phyloP scores from a whole-genome alignment of 805 yeast species.

The Kodamaea sagamina region DNA sequence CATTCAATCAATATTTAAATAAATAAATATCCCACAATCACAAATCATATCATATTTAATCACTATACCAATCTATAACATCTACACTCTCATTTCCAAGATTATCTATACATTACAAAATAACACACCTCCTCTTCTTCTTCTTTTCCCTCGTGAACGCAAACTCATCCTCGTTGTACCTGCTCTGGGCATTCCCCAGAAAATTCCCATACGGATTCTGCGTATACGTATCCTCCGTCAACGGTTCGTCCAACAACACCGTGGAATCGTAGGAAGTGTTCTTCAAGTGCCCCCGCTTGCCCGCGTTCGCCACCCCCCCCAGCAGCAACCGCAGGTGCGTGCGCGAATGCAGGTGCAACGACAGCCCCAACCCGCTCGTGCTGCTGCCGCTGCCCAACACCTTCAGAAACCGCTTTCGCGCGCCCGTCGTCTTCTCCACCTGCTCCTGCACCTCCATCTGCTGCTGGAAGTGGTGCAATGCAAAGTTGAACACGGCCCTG shows the following conservation, averaged over 20 bases:
- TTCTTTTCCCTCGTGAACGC: conserved; percentile 39
- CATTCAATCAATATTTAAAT: no score
- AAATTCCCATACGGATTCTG: conserved; percentile 39
- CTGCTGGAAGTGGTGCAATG: conserved; percentile 48
- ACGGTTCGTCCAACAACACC: conserved; percentile 40
- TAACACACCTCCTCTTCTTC: conserved; percentile 34
- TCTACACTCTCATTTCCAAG: no score
- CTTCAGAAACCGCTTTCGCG: conserved; percentile 36
- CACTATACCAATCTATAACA: no score
- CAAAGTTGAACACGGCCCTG: conserved; percentile 64
- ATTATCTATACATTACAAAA: conserved; percentile 31
- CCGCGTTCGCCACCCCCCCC: conserved; percentile 19
- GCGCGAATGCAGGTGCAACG: conserved; percentile 1
- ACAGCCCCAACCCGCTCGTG: conserved; percentile 13
- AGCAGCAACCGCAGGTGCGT: conserved; percentile 26
- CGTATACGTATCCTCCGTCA: conserved; percentile 38
- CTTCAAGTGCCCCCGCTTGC: conserved; percentile 38
- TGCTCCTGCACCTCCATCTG: conserved; percentile 38
- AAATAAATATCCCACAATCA: no score
- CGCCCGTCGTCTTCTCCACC: conserved; percentile 32
- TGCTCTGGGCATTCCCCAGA: conserved; percentile 10
- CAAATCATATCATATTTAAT: no score
- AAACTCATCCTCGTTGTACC: conserved; percentile 44
- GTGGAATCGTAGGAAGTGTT: conserved; percentile 40
- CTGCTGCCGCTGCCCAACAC: conserved; percentile 26